Percentiles rank a stretch among this genome's conserved stretches.
Conservation (phyloP, 75 land plant genomes). For the Cryptomeria japonica region DNA sequence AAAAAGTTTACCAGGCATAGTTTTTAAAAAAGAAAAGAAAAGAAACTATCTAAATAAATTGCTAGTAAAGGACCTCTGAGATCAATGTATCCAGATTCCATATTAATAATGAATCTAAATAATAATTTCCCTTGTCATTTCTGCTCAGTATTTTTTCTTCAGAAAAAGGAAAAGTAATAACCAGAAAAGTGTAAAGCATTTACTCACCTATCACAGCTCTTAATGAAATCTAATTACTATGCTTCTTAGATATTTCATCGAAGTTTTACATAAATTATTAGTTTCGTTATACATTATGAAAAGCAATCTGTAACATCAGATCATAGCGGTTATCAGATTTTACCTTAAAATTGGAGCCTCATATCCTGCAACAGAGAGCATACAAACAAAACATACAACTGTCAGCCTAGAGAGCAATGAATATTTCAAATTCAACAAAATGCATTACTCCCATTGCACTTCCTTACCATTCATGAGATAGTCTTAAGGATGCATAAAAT, state of each 20-base stretch:
- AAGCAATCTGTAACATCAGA: not conserved
- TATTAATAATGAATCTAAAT: not conserved
- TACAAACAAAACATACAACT: not conserved
- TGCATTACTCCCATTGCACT: too few species aligned
- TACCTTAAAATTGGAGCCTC: constrained; percentile 18
- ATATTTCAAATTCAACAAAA: not conserved
- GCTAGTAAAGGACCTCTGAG: too few species aligned
- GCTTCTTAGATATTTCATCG: not conserved
- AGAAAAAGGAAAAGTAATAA: not conserved
- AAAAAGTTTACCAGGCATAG: too few species aligned
- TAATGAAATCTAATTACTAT: not conserved
- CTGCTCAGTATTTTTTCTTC: too few species aligned
- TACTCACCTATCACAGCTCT: not conserved
- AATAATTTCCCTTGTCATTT: too few species aligned
- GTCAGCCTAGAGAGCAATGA: not conserved
- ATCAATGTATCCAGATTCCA: too few species aligned
- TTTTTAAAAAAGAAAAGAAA: too few species aligned
- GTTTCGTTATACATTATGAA: not conserved
- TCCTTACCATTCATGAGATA: too few species aligned
- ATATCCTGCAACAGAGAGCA: constrained; percentile 15
- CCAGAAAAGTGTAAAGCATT: not conserved
- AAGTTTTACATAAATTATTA: not conserved
- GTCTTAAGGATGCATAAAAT: not conserved
- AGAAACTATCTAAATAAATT: too few species aligned
- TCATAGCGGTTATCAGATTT: not conserved